Evolutionary conservation across 768 basidiomycete genomes (phyloP).

Genomic region (Tricholoma terreum): DNA sequence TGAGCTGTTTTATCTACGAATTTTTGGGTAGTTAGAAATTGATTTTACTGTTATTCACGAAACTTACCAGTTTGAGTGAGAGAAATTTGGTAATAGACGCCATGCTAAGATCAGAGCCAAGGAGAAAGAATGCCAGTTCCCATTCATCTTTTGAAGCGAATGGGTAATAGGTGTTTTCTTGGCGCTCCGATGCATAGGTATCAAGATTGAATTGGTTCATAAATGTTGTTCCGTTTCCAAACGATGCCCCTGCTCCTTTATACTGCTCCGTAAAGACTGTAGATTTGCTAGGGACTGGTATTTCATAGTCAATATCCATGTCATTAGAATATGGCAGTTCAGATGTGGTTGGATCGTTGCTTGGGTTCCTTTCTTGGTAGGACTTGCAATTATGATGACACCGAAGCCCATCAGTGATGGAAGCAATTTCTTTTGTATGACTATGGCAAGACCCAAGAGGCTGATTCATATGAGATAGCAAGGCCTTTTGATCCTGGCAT

Average conservation of each 20-base stretch:
- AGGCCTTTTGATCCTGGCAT: no score
- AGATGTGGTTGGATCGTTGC: no score
- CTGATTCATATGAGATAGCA: no score
- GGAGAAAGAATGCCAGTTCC: conserved; percentile 28
- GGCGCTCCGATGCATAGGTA: conserved; percentile 14
- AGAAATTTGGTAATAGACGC: conserved; percentile 24
- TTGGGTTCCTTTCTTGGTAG: no score
- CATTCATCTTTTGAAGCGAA: conserved; percentile 30
- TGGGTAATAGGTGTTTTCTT: conserved; percentile 27
- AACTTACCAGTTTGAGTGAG: conserved; percentile 22
- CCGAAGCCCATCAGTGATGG: no score
- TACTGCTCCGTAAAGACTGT: not conserved
- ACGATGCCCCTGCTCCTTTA: not conserved
- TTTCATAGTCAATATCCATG: not conserved
- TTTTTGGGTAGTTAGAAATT: not conserved
- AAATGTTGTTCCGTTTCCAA: conserved; percentile 13
- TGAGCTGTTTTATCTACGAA: conserved; percentile 11
- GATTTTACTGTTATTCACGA: not conserved
- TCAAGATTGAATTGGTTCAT: conserved; percentile 25
- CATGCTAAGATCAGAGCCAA: conserved; percentile 27
- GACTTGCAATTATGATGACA: no score
- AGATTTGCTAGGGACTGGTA: no score
- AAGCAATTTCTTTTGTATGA: no score
- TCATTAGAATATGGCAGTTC: not conserved
- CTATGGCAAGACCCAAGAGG: no score